Evolutionary conservation across 768 basidiomycete species (phyloP).

Genomic region (Macrocybe gigantea): DNA sequence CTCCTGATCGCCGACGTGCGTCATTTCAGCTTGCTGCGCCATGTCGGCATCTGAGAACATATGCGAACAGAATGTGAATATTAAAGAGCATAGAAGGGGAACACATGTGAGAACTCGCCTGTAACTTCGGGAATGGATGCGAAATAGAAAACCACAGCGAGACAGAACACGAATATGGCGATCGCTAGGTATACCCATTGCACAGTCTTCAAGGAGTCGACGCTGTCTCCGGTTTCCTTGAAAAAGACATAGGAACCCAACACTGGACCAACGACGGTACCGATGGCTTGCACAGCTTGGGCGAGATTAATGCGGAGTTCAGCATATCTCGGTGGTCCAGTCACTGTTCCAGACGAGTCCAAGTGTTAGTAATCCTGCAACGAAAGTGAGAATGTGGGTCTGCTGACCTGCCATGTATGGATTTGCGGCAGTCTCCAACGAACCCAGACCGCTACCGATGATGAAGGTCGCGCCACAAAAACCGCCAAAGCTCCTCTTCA

Average conservation of each 20-base stretch:
- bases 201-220: slow-evolving; percentile 21
- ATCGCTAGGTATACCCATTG: slow-evolving; percentile 31
- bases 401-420: slow-evolving; percentile 27
- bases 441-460: slow-evolving; percentile 26
- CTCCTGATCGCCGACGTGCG: slow-evolving; percentile 20
- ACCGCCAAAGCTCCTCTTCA: slow-evolving; percentile 26
- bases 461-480: slow-evolving; percentile 30
- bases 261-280: slow-evolving; percentile 27
- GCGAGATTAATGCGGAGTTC: slow-evolving; percentile 28
- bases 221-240: slow-evolving; percentile 24
- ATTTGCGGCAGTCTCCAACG: slow-evolving; percentile 26
- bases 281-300: slow-evolving; percentile 26
- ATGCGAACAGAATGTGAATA: not conserved
- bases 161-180: slow-evolving; percentile 25
- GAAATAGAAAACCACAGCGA: slow-evolving; percentile 25
- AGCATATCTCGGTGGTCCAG: slow-evolving; percentile 26
- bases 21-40: slow-evolving; percentile 26
- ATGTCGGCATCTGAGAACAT: slow-evolving; percentile 22
- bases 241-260: slow-evolving; percentile 28
- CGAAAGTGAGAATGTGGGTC: not conserved
- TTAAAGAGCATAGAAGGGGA: not conserved
- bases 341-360: slow-evolving; percentile 11
- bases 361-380: not conserved
- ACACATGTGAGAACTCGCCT: slow-evolving; percentile 10
- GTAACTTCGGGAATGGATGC: slow-evolving; percentile 29